Evolutionary conservation across 257 asterid species (phyloP).

Genomic region (Ophiorrhiza pumila): DNA sequence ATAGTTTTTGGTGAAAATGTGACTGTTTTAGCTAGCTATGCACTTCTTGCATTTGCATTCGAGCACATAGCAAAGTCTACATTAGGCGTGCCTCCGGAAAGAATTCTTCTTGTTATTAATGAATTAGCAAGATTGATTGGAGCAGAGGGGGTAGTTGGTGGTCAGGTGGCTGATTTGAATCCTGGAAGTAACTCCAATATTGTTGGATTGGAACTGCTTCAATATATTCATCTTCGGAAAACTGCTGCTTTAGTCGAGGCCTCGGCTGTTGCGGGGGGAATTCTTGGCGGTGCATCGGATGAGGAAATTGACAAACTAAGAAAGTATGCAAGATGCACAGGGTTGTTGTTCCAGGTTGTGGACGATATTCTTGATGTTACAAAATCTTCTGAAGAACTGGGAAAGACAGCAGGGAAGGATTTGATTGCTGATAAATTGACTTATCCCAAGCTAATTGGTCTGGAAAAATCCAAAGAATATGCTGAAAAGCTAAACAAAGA

Average conservation of each 20-base stretch:
- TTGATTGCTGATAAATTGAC: slow-evolving; percentile 27
- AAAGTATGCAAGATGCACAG: slow-evolving; percentile 27
- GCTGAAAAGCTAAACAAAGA: slow-evolving; percentile 27
- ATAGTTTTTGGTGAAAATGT: slow-evolving; percentile 28
- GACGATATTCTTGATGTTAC: slow-evolving; percentile 42
- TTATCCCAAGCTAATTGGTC: slow-evolving; percentile 36
- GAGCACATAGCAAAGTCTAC: slow-evolving; percentile 36
- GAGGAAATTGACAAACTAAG: slow-evolving; percentile 36
- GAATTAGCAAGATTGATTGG: slow-evolving; percentile 33
- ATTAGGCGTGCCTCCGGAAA: slow-evolving; percentile 14
- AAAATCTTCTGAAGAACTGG: slow-evolving; percentile 30
- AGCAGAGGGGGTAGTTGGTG: slow-evolving; percentile 27
- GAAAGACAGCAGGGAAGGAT: slow-evolving; percentile 41
- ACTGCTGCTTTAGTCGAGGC: slow-evolving; percentile 35
- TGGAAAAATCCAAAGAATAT: slow-evolving; percentile 31
- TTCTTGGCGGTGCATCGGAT: slow-evolving; percentile 35
- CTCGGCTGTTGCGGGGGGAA: slow-evolving; percentile 35
- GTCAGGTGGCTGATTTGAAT: slow-evolving; percentile 29
- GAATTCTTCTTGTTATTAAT: slow-evolving; percentile 19
- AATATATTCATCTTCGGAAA: slow-evolving; percentile 40
- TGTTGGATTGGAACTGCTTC: slow-evolving; percentile 19
- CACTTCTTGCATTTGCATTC: slow-evolving; percentile 38
- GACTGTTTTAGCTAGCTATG: slow-evolving; percentile 27
- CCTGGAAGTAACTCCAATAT: slow-evolving; percentile 6
- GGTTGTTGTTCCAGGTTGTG: slow-evolving; percentile 41